Conservation (phyloP, 306 rosid genomes). For the Pachyrhizus erosus region DNA sequence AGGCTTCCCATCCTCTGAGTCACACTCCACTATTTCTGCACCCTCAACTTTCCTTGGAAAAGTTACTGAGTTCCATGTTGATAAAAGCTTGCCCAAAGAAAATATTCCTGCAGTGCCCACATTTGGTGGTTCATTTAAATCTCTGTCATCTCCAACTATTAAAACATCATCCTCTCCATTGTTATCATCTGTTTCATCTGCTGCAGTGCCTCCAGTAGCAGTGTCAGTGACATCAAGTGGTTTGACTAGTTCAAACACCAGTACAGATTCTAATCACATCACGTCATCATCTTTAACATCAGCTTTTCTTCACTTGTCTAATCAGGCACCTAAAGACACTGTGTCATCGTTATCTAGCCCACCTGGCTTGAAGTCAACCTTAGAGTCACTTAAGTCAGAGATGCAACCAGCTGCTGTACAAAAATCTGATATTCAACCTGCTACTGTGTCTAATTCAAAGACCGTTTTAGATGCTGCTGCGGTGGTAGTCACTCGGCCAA, state of each 20-base stretch:
- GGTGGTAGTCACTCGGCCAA: slow-evolving; percentile 39
- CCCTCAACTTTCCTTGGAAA: slow-evolving; percentile 38
- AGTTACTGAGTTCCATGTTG: slow-evolving; percentile 35
- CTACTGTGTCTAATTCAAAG: slow-evolving; percentile 39
- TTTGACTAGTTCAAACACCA: slow-evolving; percentile 45
- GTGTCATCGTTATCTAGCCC: slow-evolving; percentile 34
- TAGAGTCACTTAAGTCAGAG: slow-evolving; percentile 52
- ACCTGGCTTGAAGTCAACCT: slow-evolving; percentile 39
- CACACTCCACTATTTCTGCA: slow-evolving; percentile 41
- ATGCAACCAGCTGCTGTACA: slow-evolving; percentile 35
- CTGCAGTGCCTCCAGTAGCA: slow-evolving; percentile 48
- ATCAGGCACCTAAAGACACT: slow-evolving; percentile 44
- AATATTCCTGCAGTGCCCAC: slow-evolving; percentile 41
- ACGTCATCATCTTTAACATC: slow-evolving; percentile 48
- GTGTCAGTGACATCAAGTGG: slow-evolving; percentile 47
- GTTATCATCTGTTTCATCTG: slow-evolving; percentile 44
- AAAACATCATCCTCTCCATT: slow-evolving; percentile 44
- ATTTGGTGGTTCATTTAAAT: slow-evolving; percentile 49
- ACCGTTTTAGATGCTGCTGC: slow-evolving; percentile 49
- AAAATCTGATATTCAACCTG: slow-evolving; percentile 44
- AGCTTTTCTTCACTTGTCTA: slow-evolving; percentile 39
- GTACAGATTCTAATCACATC: slow-evolving; percentile 40
- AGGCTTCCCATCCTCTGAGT: slow-evolving; percentile 44
- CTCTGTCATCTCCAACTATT: slow-evolving; percentile 37
- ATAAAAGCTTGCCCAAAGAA: slow-evolving; percentile 52